A percentile compares a stretch with the other conserved stretches of the same genome.
phyloP scores from a whole-genome alignment of 306 rosid genomes.

The Citrullus amarus region DNA sequence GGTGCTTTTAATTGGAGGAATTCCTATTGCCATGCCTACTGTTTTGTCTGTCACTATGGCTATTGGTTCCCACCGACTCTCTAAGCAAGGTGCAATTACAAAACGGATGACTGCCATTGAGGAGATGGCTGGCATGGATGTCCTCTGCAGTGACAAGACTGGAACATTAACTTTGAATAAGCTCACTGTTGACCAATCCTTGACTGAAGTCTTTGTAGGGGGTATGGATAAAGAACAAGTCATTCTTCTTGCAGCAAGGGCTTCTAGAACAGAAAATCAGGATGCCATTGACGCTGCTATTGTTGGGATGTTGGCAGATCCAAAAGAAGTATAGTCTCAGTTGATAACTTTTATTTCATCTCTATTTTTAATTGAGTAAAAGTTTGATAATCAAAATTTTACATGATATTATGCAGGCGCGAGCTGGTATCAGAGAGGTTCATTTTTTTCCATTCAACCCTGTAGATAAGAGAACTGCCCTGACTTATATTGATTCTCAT shows the following conservation, averaged over 20 bases:
- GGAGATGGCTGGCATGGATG: conserved; percentile 99
- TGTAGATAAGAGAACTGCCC: conserved; percentile 96
- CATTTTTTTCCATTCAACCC: conserved; percentile 98
- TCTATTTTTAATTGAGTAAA: not conserved
- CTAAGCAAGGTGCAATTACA: conserved; percentile 97
- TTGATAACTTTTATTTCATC: not conserved
- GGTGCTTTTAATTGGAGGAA: conserved; percentile 96
- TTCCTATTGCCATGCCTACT: conserved; percentile 99
- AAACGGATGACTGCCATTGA: conserved; percentile 98
- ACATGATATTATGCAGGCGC: conserved; percentile 43
- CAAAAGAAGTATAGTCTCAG: conserved; percentile 58
- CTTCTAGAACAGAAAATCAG: conserved; percentile 95
- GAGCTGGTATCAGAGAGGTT: conserved; percentile 86
- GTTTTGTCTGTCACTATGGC: conserved; percentile 99
- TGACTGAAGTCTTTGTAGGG: conserved; percentile 81
- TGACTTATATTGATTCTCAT: conserved; percentile 78
- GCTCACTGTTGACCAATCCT: conserved; percentile 65
- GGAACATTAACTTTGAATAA: conserved; percentile 90
- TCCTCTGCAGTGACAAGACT: conserved; percentile 97
- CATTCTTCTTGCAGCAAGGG: conserved; percentile 91
- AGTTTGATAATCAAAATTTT: not conserved
- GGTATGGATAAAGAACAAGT: conserved; percentile 81
- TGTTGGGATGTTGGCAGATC: conserved; percentile 98
- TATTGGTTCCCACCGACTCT: conserved; percentile 95
- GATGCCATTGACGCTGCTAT: conserved; percentile 99